Percentiles rank a stretch among this genome's conserved stretches.
Conservation (phyloP, 2,329 filamentous ascomycete species). For the Fusarium duplospermum region DNA sequence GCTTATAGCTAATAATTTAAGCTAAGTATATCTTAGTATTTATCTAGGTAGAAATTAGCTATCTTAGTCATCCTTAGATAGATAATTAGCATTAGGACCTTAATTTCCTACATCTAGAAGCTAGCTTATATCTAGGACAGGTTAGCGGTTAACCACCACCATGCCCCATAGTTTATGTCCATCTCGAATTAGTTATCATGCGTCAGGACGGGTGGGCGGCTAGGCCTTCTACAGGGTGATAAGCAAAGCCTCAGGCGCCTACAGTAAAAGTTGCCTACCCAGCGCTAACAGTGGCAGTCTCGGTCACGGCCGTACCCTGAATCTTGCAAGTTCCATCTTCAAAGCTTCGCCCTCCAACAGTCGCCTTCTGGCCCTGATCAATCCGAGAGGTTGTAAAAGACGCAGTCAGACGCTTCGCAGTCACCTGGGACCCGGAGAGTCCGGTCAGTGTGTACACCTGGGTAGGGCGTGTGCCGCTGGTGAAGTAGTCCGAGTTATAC, state of each 20-base stretch:
- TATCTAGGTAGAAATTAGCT: no score
- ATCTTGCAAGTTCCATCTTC: constrained; percentile 27
- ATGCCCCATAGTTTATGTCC: not conserved
- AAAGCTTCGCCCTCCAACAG: constrained; percentile 32
- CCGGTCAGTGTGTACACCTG: constrained; percentile 57
- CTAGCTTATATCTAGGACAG: not conserved
- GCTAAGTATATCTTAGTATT: no score
- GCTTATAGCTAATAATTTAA: no score
- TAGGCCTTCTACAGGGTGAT: constrained; percentile 3
- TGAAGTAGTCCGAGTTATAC: constrained; percentile 60
- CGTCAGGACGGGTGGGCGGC: not conserved
- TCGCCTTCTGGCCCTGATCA: constrained; percentile 29
- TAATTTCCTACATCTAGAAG: not conserved
- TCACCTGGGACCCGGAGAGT: constrained; percentile 49
- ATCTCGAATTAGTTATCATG: not conserved
- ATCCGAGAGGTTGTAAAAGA: constrained; percentile 27
- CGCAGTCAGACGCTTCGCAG: constrained; percentile 52
- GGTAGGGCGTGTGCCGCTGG: constrained; percentile 41
- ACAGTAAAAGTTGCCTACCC: constrained; percentile 19
- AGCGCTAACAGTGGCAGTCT: constrained; percentile 1
- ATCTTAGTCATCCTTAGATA: no score
- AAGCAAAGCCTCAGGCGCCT: constrained; percentile 13
- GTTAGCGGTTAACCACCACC: not conserved
- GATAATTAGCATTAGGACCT: no score
- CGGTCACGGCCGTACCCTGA: constrained; percentile 8